phyloP scores from a whole-genome alignment of 352 stramenopile genomes.

The Phytophthora podocarpi region DNA sequence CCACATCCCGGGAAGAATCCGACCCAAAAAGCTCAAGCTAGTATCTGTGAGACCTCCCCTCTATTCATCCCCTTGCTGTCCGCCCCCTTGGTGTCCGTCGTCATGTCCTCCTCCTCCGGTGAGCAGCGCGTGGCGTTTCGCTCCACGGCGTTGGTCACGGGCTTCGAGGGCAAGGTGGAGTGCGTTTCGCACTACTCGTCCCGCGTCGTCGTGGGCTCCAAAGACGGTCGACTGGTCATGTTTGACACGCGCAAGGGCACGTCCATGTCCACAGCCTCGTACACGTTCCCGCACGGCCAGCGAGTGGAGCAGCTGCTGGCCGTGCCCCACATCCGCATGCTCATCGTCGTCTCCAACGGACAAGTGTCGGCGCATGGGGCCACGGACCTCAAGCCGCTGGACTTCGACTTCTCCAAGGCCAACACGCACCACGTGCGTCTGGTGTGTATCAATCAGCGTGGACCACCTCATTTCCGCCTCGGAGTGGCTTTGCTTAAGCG shows the following conservation, averaged over 20 bases:
- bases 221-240: conserved; percentile 84
- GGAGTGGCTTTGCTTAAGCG: conserved; percentile 67
- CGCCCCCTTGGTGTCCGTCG: not conserved
- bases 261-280: conserved; percentile 53
- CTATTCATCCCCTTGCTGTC: too few species aligned
- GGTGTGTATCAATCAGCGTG: conserved; percentile 84
- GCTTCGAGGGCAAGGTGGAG: conserved; percentile 84
- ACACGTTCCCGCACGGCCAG: conserved; percentile 77
- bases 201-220: conserved; percentile 82
- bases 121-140: conserved; percentile 75
- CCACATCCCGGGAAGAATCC: too few species aligned
- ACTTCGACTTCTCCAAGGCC: conserved; percentile 83
- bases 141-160: conserved; percentile 69
- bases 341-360: conserved; percentile 82
- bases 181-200: conserved; percentile 89
- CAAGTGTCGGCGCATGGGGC: conserved; percentile 74
- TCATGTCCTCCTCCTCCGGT: conserved; percentile 29
- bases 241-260: conserved; percentile 88
- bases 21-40: too few species aligned
- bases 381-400: conserved; percentile 77
- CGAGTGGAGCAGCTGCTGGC: conserved; percentile 82
- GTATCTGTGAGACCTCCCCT: too few species aligned
- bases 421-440: conserved; percentile 75
- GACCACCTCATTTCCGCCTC: conserved; percentile 82
- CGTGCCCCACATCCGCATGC: conserved; percentile 88